phyloP scores from a whole-genome alignment of 1,139 yeast genomes.

The Hansenula sp. region DNA sequence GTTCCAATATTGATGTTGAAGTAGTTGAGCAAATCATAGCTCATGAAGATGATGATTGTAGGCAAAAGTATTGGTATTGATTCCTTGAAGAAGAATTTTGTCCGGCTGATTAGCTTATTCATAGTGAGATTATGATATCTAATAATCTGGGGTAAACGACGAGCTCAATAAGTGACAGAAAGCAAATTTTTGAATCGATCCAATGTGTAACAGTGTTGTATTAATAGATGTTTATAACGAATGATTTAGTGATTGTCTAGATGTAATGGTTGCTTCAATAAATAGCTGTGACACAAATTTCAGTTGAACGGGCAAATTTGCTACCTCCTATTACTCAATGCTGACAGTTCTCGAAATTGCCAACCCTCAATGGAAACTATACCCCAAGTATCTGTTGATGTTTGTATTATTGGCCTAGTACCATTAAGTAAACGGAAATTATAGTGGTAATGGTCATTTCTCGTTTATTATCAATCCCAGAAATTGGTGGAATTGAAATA shows the following conservation, averaged over 20 bases:
- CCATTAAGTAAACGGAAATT: no score
- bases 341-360: no score
- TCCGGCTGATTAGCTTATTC: not conserved
- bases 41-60: not conserved
- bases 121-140: not conserved
- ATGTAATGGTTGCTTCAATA: no score
- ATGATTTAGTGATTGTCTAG: not conserved
- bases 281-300: not conserved
- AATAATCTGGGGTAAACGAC: not conserved
- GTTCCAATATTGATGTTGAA: not conserved
- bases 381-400: no score
- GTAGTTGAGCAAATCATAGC: not conserved
- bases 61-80: slow-evolving; percentile 1
- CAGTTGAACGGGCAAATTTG: not conserved
- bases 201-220: no score
- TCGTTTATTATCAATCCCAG: not conserved
- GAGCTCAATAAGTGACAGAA: not conserved
- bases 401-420: no score
- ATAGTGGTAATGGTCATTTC: no score
- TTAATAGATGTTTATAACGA: no score
- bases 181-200: not conserved
- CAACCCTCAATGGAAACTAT: not conserved
- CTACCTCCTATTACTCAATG: not conserved
- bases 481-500: not conserved
- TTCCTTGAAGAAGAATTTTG: not conserved